phyloP scores from a whole-genome alignment of 257 asterid species.

The Cruciata laevipes region DNA sequence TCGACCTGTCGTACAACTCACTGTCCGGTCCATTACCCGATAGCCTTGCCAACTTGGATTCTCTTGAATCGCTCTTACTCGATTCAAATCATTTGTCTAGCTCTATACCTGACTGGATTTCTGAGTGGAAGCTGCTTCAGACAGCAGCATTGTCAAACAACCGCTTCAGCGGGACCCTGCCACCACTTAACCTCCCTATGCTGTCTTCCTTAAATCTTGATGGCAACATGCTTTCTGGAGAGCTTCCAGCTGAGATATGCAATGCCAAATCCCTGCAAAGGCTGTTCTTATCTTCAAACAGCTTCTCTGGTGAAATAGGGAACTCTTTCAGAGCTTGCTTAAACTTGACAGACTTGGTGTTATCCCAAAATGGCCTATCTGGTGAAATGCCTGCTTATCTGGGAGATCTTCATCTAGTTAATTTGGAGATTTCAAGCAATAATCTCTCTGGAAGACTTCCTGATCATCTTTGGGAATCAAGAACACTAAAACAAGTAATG shows the following conservation, averaged over 20 bases:
- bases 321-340: conserved; percentile 41
- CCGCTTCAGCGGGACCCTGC: conserved; percentile 47
- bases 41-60: conserved; percentile 42
- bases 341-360: conserved; percentile 38
- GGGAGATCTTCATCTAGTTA: conserved; percentile 48
- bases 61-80: conserved; percentile 41
- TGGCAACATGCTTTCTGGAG: conserved; percentile 54
- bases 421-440: conserved; percentile 55
- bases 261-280: conserved; percentile 34
- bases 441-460: conserved; percentile 53
- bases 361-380: conserved; percentile 50
- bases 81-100: conserved; percentile 58
- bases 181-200: conserved; percentile 47
- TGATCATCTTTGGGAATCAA: conserved; percentile 55
- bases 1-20: conserved; percentile 56
- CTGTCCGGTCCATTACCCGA: conserved; percentile 50
- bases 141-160: conserved; percentile 47
- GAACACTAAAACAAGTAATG: conserved; percentile 49
- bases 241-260: conserved; percentile 47
- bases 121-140: conserved; percentile 50
- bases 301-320: conserved; percentile 46
- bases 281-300: conserved; percentile 45
- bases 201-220: conserved; percentile 44
- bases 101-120: conserved; percentile 60
- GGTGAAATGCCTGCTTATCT: conserved; percentile 65